Evolutionary conservation across 2,329 filamentous ascomycete species (phyloP).

Genomic region (Aspergillus piperis): DNA sequence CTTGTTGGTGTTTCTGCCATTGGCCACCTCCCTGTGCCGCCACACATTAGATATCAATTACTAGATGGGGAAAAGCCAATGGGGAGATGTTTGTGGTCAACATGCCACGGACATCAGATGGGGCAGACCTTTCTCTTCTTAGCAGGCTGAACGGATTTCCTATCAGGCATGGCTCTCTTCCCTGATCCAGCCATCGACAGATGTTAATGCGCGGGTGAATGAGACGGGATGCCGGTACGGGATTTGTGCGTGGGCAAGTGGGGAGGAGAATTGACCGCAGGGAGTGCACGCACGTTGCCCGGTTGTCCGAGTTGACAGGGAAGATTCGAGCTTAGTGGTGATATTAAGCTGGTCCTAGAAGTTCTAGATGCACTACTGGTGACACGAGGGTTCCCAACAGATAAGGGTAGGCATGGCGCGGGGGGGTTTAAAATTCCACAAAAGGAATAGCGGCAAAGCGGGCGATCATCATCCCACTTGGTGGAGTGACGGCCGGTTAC

Average conservation of each 20-base stretch:
- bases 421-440: conserved; percentile 7
- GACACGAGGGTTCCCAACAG: neutral
- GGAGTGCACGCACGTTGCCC: neutral
- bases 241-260: neutral
- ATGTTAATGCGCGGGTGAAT: neutral
- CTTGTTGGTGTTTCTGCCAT: conserved; percentile 31
- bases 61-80: neutral
- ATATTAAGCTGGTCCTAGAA: neutral
- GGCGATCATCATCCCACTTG: neutral
- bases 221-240: neutral
- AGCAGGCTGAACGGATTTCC: conserved; percentile 24
- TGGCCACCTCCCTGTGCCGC: conserved; percentile 30
- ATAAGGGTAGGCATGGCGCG: neutral
- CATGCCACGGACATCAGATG: neutral
- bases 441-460: neutral
- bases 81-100: neutral
- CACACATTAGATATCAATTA: conserved; percentile 9
- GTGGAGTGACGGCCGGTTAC: neutral
- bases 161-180: conserved; percentile 36
- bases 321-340: neutral
- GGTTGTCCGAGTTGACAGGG: neutral
- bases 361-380: conserved; percentile 5
- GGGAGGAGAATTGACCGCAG: neutral
- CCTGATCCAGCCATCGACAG: conserved; percentile 28
- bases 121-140: conserved; percentile 39